Evolutionary conservation across 2,329 filamentous ascomycete species (phyloP).

Genomic region (Epichloe amarillans): DNA sequence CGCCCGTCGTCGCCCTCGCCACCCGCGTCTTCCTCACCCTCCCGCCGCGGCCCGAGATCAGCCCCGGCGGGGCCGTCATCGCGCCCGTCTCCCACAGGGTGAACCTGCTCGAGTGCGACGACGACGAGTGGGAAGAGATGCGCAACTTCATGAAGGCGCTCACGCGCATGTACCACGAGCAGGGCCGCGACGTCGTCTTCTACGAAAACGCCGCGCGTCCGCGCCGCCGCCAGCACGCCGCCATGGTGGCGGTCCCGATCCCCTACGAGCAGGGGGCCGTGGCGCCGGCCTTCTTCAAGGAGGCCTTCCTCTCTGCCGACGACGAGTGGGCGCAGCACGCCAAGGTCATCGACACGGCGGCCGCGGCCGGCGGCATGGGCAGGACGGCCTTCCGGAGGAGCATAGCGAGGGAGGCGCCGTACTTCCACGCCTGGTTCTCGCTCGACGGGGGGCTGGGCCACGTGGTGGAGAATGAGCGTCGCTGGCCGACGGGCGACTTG

Average conservation of each 20-base stretch:
- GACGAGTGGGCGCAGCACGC: constrained; percentile 94
- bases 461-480: constrained; percentile 70
- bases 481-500: constrained; percentile 83
- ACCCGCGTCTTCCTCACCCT: constrained; percentile 82
- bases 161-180: constrained; percentile 86
- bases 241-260: constrained; percentile 74
- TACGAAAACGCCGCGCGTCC: constrained; percentile 92
- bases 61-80: constrained; percentile 75
- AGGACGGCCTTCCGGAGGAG: constrained; percentile 69
- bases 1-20: constrained; percentile 73
- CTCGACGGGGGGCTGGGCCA: constrained; percentile 88
- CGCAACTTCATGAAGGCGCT: constrained; percentile 98
- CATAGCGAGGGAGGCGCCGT: constrained; percentile 94
- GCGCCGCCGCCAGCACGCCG: constrained; percentile 66
- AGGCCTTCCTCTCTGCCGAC: constrained; percentile 78
- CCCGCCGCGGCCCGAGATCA: constrained; percentile 78
- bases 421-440: constrained; percentile 94
- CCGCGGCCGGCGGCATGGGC: constrained; percentile 53
- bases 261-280: constrained; percentile 85
- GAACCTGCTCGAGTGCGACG: constrained; percentile 94
- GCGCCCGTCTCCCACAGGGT: constrained; percentile 75
- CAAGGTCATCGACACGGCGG: constrained; percentile 81
- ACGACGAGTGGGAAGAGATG: constrained; percentile 98
- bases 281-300: constrained; percentile 86
- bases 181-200: constrained; percentile 85